phyloP scores from a whole-genome alignment of 306 rosid species.

The Senna tora region DNA sequence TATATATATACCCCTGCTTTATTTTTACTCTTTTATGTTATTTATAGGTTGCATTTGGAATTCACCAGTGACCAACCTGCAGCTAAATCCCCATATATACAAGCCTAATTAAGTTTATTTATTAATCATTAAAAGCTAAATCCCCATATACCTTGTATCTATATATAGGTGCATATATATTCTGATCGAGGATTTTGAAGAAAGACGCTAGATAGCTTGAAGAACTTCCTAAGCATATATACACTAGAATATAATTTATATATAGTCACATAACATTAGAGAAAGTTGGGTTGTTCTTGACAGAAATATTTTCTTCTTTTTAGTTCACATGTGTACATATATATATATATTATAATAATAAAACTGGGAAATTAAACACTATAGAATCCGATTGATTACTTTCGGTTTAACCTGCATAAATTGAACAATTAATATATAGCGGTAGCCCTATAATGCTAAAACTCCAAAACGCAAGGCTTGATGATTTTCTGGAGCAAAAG shows the following conservation, averaged over 20 bases:
- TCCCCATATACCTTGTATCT: too few species aligned
- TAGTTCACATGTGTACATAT: not conserved
- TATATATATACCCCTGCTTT: too few species aligned
- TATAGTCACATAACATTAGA: not conserved
- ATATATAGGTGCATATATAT: too few species aligned
- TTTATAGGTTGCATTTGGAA: not conserved
- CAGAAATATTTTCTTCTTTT: not conserved
- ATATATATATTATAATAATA: not conserved
- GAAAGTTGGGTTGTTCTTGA: not conserved
- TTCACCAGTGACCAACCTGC: conserved; percentile 2
- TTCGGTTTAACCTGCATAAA: not conserved
- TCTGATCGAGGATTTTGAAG: not conserved
- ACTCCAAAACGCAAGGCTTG: not conserved
- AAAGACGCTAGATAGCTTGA: not conserved
- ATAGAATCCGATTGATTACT: not conserved
- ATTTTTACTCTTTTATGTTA: conserved; percentile 20
- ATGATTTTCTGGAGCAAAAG: not conserved
- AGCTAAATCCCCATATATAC: conserved; percentile 4
- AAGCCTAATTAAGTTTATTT: too few species aligned
- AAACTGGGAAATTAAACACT: not conserved
- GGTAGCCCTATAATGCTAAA: not conserved
- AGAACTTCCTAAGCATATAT: not conserved
- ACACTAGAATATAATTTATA: not conserved
- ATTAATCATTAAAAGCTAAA: too few species aligned
- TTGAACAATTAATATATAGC: not conserved